Conservation (phyloP, 2,329 filamentous ascomycete species). For the Sporothrix sp. region DNA sequence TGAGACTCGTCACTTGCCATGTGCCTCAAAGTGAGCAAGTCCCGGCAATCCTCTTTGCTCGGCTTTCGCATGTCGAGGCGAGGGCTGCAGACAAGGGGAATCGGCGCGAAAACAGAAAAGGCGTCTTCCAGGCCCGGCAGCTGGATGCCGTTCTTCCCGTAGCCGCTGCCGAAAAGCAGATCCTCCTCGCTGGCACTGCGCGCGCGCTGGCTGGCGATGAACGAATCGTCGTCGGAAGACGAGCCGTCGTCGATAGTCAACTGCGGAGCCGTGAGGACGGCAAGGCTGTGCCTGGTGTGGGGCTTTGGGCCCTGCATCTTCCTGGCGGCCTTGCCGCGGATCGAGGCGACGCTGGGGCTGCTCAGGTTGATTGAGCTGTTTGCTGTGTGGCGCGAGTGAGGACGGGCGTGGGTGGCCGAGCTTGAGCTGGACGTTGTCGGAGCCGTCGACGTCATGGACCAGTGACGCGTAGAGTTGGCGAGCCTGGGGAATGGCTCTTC, state of each 20-base stretch:
- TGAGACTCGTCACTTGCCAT: not conserved
- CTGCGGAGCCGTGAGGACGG: constrained; percentile 13
- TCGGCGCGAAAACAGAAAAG: constrained; percentile 7
- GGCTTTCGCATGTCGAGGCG: not conserved
- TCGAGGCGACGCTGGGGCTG: not conserved
- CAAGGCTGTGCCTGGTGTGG: not conserved
- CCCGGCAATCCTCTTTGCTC: too few species aligned
- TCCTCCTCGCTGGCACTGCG: constrained; percentile 28
- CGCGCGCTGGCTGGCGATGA: constrained; percentile 18
- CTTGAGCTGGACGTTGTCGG: constrained; percentile 14
- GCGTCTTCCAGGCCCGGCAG: constrained; percentile 27
- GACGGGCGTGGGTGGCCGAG: constrained; percentile 7
- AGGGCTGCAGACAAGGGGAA: not conserved
- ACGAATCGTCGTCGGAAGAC: constrained; percentile 30
- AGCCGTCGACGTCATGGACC: constrained; percentile 14
- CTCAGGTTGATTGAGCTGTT: constrained; percentile 18
- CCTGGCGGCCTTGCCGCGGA: constrained; percentile 1
- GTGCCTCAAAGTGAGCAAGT: too few species aligned
- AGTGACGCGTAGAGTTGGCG: constrained; percentile 12
- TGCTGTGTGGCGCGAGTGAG: constrained; percentile 16
- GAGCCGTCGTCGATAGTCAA: constrained; percentile 33
- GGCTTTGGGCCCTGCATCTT: not conserved
- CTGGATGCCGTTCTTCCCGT: constrained; percentile 25
- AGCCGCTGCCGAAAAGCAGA: constrained; percentile 29
- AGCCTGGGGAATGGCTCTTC: constrained; percentile 6